Conservation (phyloP, 1,284 basidiomycete genomes). For the Heterobasidion occidentale region DNA sequence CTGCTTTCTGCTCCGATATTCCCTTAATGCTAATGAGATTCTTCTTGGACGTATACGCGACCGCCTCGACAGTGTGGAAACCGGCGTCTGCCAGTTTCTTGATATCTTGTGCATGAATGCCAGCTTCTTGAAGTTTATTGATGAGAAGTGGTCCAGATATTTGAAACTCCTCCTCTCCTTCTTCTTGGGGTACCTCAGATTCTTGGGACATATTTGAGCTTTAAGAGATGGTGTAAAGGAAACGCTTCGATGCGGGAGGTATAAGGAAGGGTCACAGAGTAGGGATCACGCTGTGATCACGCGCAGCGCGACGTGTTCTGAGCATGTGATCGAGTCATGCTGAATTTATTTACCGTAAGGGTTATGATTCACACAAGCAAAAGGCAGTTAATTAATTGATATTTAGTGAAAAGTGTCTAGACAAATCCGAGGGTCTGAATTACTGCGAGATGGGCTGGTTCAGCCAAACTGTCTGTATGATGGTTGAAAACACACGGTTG, state of each 20-base stretch:
- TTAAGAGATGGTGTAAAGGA: neutral
- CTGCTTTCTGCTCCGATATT: slow-evolving; percentile 96
- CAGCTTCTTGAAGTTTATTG: slow-evolving; percentile 82
- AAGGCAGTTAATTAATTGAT: too few relatives aligned
- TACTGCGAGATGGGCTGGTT: too few relatives aligned
- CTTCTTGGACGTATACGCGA: slow-evolving; percentile 98
- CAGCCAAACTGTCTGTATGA: too few relatives aligned
- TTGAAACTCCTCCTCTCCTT: slow-evolving; percentile 48
- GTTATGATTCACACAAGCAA: too few relatives aligned
- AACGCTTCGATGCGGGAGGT: neutral
- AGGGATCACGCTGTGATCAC: neutral
- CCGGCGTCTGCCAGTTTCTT: slow-evolving; percentile 96
- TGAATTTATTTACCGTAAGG: neutral
- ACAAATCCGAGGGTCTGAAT: too few relatives aligned
- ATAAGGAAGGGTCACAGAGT: too few relatives aligned
- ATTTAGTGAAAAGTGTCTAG: too few relatives aligned
- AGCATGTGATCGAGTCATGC: neutral
- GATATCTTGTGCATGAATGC: slow-evolving; percentile 87
- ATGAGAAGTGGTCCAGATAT: slow-evolving; percentile 78
- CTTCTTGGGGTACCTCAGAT: slow-evolving; percentile 44
- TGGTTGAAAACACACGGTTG: too few relatives aligned
- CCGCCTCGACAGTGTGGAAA: slow-evolving; percentile 89
- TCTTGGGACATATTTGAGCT: slow-evolving; percentile 27
- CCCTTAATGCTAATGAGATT: slow-evolving; percentile 88
- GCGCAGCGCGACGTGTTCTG: neutral